Conservation (phyloP, 2,329 filamentous ascomycete genomes). For the Arthrobotrys entomopaga region DNA sequence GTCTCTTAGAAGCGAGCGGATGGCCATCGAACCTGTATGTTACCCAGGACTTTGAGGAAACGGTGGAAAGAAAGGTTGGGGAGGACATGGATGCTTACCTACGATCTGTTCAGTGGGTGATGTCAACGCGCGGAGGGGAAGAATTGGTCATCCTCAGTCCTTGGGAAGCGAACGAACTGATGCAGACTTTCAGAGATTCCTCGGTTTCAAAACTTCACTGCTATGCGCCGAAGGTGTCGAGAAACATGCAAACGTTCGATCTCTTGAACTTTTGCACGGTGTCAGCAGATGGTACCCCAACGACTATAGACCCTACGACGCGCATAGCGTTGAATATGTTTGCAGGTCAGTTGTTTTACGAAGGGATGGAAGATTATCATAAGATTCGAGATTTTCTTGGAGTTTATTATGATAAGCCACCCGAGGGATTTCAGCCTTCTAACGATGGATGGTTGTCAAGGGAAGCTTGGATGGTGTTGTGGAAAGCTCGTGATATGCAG, state of each 20-base stretch:
- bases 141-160: constrained; percentile 67
- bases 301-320: not conserved
- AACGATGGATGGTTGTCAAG: constrained; percentile 50
- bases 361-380: constrained; percentile 67
- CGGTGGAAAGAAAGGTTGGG: constrained; percentile 60
- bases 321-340: constrained; percentile 70
- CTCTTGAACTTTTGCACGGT: constrained; percentile 62
- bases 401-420: constrained; percentile 62
- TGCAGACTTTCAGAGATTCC: constrained; percentile 62
- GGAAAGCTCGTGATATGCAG: not conserved
- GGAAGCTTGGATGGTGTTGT: constrained; percentile 4
- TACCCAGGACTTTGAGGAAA: constrained; percentile 67
- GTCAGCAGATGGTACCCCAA: constrained; percentile 42
- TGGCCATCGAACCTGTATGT: constrained; percentile 62
- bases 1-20: constrained; percentile 62
- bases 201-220: constrained; percentile 64
- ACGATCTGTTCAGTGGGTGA: constrained; percentile 62
- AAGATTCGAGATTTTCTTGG: constrained; percentile 66
- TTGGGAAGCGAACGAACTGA: constrained; percentile 69
- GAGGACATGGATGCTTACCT: constrained; percentile 65
- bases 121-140: constrained; percentile 8
- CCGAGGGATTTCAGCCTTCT: not conserved
- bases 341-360: constrained; percentile 73
- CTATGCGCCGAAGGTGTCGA: constrained; percentile 66
- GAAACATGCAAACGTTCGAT: constrained; percentile 58